These are phyloP conservation scores for Skeletonema grethae DNA, from an alignment of 108 stramenopile genomes.

Conservation along the genomic window DNA sequence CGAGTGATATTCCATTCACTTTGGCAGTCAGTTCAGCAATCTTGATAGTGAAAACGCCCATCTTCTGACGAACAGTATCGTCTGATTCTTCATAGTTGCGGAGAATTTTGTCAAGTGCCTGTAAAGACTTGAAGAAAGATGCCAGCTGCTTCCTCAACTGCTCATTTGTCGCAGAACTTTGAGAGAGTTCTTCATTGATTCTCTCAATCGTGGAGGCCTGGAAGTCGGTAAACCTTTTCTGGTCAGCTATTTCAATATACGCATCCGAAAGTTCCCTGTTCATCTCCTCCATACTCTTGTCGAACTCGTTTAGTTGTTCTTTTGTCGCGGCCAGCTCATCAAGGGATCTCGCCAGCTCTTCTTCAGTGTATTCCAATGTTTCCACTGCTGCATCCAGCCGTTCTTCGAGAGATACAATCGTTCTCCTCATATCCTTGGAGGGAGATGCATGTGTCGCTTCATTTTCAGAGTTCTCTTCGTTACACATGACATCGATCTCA, in stretches of 20 bases:
- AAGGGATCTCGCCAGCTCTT: not conserved
- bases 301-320: constrained; percentile 8
- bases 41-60: constrained; percentile 28
- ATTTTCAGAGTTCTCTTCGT: not conserved
- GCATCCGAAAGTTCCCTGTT: constrained; percentile 20
- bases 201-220: constrained; percentile 28
- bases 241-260: constrained; percentile 23
- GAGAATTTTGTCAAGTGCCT: constrained; percentile 40
- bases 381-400: constrained; percentile 20
- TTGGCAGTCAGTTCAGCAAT: constrained; percentile 28
- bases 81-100: constrained; percentile 40
- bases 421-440: constrained; percentile 37
- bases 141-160: constrained; percentile 30
- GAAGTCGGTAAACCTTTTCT: constrained; percentile 21
- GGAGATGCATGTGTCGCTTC: constrained; percentile 11
- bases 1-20: constrained; percentile 10
- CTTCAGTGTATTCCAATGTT: constrained; percentile 20
- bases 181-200: constrained; percentile 11
- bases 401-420: constrained; percentile 7
- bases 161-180: constrained; percentile 23
- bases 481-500: constrained; percentile 21
- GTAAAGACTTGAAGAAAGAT: constrained; percentile 33
- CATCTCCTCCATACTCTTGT: constrained; percentile 5
- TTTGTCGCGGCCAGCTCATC: constrained; percentile 17
- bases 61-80: constrained; percentile 21